Base-by-base conservation (phyloP, 1,139 yeast species). In the Saccharomyces hybrid region DNA sequence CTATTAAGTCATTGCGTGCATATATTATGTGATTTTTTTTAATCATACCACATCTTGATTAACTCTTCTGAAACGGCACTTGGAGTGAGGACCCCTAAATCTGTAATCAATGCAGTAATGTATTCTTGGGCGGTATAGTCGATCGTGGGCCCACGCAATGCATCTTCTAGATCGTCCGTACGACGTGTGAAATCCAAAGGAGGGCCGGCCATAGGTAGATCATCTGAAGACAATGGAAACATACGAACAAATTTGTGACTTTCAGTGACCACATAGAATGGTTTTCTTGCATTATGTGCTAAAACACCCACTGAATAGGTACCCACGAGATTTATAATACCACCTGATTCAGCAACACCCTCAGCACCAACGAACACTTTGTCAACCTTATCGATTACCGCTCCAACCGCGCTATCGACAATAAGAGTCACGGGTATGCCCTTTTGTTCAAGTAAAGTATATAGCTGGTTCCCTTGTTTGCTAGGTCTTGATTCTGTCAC, bases 301-400 rank as follows among this genome's bases (percentile, higher is more conserved):
- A 95, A 74, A 54, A 95, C 95, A 27, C 98, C 97, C 53, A 93
- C 86, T 66, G 95, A 97, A 71, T 89, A 93, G 1, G 96, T 84
- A 3, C 99, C 99, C 60, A 95, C 87, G 67, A 91, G 95, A 71
- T 93, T 93, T 63, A 93, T 91, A 53, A 95, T 90, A 42, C 99
- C 99, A 55, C 99, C 99, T 70, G 95, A 86, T 75, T 93, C 99
- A 2, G 97, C 96, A 4, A 93, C 99, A 60, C 99, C 99, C 72
- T 93, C 99, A 1, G 99, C 99, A 55, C 99, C 99, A 59, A 93
- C 95, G 60, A 95, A 80, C 7, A 95, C 87, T 72, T 93, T 91
- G 73, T 91, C 96, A 13, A 91, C 91, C 69, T 86, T 86, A 70
- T 89, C 95, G 59, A 95, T 85, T 32, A 90, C 91, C 62, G 85